Percentiles rank a stretch among this genome's conserved stretches.
Conservation (phyloP, 768 basidiomycete species). For the Pleurotus salmoneostramineus region DNA sequence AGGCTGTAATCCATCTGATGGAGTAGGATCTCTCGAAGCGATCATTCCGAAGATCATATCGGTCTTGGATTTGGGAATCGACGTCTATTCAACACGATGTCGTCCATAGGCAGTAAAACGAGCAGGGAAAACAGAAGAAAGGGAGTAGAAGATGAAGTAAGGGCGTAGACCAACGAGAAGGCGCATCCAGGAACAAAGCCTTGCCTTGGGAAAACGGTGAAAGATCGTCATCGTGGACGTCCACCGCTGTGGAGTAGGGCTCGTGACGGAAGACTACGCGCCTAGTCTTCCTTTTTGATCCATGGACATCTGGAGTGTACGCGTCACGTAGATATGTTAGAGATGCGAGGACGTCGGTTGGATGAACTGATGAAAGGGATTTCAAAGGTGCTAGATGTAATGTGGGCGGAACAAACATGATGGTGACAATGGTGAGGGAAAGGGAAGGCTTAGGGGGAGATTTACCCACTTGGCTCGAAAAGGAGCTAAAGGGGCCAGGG, state of each 20-base stretch:
- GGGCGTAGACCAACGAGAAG: background rate
- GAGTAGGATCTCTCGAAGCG: slow-evolving; percentile 67
- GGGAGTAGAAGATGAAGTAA: background rate
- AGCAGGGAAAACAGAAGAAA: background rate
- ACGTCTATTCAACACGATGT: background rate
- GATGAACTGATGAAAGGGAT: slow-evolving; percentile 15
- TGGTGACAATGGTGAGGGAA: slow-evolving; percentile 27
- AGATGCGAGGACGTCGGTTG: background rate
- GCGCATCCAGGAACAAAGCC: background rate
- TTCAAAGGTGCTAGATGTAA: slow-evolving; percentile 31
- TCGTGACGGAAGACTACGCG: background rate
- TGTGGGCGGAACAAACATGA: slow-evolving; percentile 29
- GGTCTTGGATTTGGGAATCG: slow-evolving; percentile 5
- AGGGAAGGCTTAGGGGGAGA: too few relatives aligned
- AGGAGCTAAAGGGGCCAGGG: too few relatives aligned
- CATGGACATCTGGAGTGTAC: slow-evolving; percentile 62
- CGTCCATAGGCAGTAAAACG: background rate
- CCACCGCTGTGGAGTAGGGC: background rate
- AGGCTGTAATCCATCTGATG: slow-evolving; percentile 69
- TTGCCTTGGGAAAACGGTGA: background rate
- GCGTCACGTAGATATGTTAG: slow-evolving; percentile 42
- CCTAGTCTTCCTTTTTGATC: slow-evolving; percentile 25
- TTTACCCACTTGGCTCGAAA: too few relatives aligned
- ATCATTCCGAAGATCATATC: slow-evolving; percentile 44
- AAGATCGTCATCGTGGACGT: background rate